phyloP scores from a whole-genome alignment of 164 flowering plant genomes.

The Vitis rupestris region DNA sequence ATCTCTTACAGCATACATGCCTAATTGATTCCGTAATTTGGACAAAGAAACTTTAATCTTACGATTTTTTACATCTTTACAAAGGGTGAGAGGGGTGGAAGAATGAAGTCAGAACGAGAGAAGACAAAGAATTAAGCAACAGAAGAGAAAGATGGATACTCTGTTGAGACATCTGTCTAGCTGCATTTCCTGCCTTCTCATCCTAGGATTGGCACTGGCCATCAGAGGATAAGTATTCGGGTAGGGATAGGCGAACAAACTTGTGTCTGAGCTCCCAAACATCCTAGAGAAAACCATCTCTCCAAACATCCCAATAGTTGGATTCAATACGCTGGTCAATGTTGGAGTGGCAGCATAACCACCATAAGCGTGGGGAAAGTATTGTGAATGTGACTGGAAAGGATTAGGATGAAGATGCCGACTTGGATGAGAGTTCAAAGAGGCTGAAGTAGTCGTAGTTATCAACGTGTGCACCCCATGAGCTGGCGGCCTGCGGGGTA shows the following conservation, averaged over 20 bases:
- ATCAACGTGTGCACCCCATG: constrained; percentile 17
- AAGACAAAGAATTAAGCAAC: constrained; percentile 50
- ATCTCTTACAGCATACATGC: neutral
- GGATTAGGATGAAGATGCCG: constrained; percentile 24
- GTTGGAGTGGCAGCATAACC: constrained; percentile 21
- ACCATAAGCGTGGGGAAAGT: constrained; percentile 22
- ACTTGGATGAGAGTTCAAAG: constrained; percentile 5
- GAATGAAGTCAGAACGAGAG: constrained; percentile 35
- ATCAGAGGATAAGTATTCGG: constrained; percentile 25
- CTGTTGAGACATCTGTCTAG: constrained; percentile 43
- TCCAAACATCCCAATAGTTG: constrained; percentile 49
- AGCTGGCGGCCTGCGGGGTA: constrained; percentile 60
- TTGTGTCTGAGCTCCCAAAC: constrained; percentile 37
- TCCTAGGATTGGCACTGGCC: constrained; percentile 25
- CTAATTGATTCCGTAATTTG: neutral
- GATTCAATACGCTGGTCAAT: constrained; percentile 26
- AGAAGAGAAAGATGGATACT: constrained; percentile 49
- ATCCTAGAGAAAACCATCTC: constrained; percentile 56
- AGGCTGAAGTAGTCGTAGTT: constrained; percentile 6
- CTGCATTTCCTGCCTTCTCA: constrained; percentile 43
- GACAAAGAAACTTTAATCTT: neutral
- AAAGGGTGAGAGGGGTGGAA: neutral
- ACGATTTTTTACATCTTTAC: neutral
- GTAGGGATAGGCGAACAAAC: constrained; percentile 29
- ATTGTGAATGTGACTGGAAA: constrained; percentile 21